Evolutionary conservation across 2,329 filamentous ascomycete genomes (phyloP), one percentile per base, ranked within the genome.

Genomic region (Clonostachys byssicola): DNA sequence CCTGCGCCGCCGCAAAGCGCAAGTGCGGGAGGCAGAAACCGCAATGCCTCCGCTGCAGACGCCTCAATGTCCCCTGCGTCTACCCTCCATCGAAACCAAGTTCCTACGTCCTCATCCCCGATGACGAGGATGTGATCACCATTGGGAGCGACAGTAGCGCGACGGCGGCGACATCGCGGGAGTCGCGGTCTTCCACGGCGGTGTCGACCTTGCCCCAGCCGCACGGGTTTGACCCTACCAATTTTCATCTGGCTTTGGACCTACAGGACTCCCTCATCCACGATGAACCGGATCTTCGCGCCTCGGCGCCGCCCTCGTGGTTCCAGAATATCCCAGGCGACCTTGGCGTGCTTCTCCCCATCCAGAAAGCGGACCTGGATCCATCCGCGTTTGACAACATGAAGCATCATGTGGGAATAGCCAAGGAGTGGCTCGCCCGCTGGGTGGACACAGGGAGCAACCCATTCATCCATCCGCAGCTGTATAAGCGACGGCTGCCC

Each of bases 401-500:
- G 36, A n/a, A 18, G 14, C 4, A 18, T 18, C 36, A 39, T 12
- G 3, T 39, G 14, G 14, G 36, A 18, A 43, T 39, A 6, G 10
- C 52, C 3, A 40, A 46, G 20, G n/a, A 20, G 4, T 59, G 57
- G 57, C 49, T 59, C 4, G 41, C 20, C 14, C 46, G 51, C 42
- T 59, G 54, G 52, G 44, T 54, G 36, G 42, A 45, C 13, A 48
- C 47, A 41, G 52, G 52, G 12, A 54, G 47, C 40, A 55, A 52
- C 40, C 49, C 53, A 4, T 57, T 60, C 40, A 58, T 60, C 35
- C 57, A 60, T 42, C 17, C 43, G 7, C 48, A 44, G 12, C 43
- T 58, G 1, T 63, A 63, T 30, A 48, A 49, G 17, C 42, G 46
- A 7, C 30, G 48, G 7, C 45, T 55, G 40, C 55, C 56, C 0